These are phyloP conservation scores for Erigeron canadensis DNA, from an alignment of 129 eudicot species.

Conservation along the genomic window DNA sequence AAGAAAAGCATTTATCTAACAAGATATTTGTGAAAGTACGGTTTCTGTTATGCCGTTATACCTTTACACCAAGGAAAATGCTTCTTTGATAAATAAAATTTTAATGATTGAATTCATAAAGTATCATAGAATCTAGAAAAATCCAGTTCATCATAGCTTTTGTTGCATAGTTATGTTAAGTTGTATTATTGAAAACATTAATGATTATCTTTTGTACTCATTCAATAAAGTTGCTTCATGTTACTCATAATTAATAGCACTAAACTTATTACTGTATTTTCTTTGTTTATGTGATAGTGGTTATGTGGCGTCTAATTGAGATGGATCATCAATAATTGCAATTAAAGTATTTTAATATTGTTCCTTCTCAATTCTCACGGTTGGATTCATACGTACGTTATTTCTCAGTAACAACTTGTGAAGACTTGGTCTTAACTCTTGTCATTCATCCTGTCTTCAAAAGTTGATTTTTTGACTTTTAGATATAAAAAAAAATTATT, in stretches of 20 bases:
- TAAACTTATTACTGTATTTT: background rate
- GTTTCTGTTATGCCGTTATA: too few relatives aligned
- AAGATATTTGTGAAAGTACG: too few relatives aligned
- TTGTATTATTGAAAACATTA: constrained; percentile 26
- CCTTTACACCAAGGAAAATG: too few relatives aligned
- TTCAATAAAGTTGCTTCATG: constrained; percentile 19
- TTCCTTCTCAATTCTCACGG: background rate
- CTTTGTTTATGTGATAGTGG: background rate
- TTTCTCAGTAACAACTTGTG: background rate
- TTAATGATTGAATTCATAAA: background rate
- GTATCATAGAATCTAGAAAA: background rate
- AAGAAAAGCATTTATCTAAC: too few relatives aligned
- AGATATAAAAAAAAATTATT: too few relatives aligned
- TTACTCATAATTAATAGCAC: constrained; percentile 16
- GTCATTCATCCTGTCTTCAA: too few relatives aligned
- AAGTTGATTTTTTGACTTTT: background rate
- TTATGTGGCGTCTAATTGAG: constrained; percentile 4
- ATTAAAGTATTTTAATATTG: background rate
- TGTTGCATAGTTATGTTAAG: background rate
- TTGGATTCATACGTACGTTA: background rate
- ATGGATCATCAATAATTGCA: constrained; percentile 11
- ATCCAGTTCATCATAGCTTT: constrained; percentile 5
- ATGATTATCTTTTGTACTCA: constrained; percentile 29
- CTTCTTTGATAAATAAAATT: background rate
- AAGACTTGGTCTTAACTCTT: constrained; percentile 1